Evolutionary conservation across 169 alveolate genomes (phyloP), one percentile per base, ranked within the genome.

Genomic region (Theileria sp.): DNA sequence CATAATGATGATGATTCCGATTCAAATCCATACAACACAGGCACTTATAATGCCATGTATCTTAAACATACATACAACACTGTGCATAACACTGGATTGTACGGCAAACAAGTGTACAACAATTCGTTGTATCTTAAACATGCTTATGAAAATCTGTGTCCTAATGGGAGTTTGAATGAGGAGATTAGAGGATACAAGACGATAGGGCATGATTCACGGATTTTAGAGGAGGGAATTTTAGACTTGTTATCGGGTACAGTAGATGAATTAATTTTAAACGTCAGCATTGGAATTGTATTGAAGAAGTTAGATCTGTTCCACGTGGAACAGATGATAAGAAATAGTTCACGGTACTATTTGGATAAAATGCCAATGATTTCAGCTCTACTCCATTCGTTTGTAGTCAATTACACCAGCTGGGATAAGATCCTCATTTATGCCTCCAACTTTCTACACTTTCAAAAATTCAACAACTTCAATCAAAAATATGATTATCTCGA

Each of bases 301-400:
- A 69, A 51, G 65, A 69, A 26, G 50, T 62, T 69, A 62, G 61
- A 69, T 17, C 4, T 69, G 77, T 19, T 19, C 13, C 21, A 69
- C 2, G 77, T 51, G 77, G 61, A 69, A 51, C 51, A 64, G 49
- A 64, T 64, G 72, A 64, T 64, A 64, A 64, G 72, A 30, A 26
- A 15, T 28, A 64, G 51, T 17, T 64, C 72, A 6, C 38, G 23
- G n/a, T 64, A 64, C 49, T 64, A 64, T 32, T 32, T 64, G 51
- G 72, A 64, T 32, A 64, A 64, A 38, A 64, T 21, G 72, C 72
- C 72, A 6, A 64, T 64, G 54, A 64, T 64, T 15, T 64, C 72
- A 30, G 72, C 44, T 3, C 50, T 64, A 38, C 38, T 64, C 9
- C 72, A 64, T 32, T 64, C 72, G 21, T 38, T 64, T 32, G 26